Evolutionary conservation across 116 monocot species (phyloP), one percentile per base, ranked within the genome.

Genomic region (Papilionanthe hybrid): DNA sequence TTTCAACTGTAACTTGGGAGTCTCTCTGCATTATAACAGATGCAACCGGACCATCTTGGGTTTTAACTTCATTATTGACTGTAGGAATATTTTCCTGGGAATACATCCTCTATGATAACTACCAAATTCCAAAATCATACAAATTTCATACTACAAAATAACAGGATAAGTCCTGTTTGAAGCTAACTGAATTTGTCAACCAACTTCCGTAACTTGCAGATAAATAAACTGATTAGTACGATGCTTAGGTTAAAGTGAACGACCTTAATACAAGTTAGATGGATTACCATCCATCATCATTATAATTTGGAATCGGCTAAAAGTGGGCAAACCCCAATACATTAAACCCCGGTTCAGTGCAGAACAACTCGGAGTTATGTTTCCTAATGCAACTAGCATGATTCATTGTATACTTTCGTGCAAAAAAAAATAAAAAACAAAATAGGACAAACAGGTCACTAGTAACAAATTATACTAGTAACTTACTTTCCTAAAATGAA

Each of bases 1-100:
- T 90, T 85, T 95, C 95, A 83, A 99, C 99, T 42, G 92, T 99
- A 75, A 95, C 93, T 89, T 95, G 87, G 67, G 90, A 80, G 67
- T 93, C 91, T 75, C 65, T 88, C 86, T 91, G 87, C 72, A 85
- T 81, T 78, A 87, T 76, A 79, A 94, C 82, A 32, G 83, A 79
- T 84, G 86, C 71, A 82, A 49, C 85, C 7, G 87, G 88, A 29
- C 90, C 91, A 90, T 92, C 94, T 72, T 89, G 86, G 63, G 73
- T 76, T 67, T 71, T 87, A 4, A 76, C 86, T 87, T 91, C 87
- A 76, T 86, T 78, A 83, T 79, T 83, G 18, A 88, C 84, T 29
- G 86, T 79, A 2, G 91, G 90, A 80, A 86, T 93, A 81, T 99
- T 95, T 83, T 99, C 99, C 99, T 92, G 79, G 30, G 42, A 60